phyloP scores from a whole-genome alignment of 768 basidiomycete species.

The Ramaria sp. region DNA sequence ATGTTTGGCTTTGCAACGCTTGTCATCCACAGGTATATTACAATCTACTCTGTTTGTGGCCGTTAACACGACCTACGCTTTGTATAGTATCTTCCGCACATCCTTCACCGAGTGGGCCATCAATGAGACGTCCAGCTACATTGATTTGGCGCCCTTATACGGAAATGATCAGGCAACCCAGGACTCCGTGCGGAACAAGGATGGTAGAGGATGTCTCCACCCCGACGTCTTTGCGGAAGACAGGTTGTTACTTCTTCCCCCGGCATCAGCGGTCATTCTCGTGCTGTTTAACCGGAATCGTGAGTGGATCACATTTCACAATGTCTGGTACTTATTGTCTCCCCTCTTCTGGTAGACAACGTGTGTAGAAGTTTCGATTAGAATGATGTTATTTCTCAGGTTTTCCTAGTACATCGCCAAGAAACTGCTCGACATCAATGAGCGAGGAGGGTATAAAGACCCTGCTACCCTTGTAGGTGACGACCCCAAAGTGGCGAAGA shows the following conservation, averaged over 20 bases:
- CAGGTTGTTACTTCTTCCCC: conserved; percentile 68
- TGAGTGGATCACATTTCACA: conserved; percentile 9
- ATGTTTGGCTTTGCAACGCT: conserved; percentile 80
- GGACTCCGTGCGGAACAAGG: conserved; percentile 39
- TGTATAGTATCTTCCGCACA: conserved; percentile 69
- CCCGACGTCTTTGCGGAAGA: conserved; percentile 77
- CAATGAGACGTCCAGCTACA: conserved; percentile 81
- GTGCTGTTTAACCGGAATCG: conserved; percentile 84
- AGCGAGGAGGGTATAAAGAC: conserved; percentile 51
- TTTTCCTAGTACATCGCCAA: conserved; percentile 61
- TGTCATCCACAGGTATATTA: conserved; percentile 59
- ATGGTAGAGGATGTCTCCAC: conserved; percentile 56
- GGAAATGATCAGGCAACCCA: conserved; percentile 58
- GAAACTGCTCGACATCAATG: conserved; percentile 73
- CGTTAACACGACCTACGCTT: not conserved
- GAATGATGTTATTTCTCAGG: not conserved
- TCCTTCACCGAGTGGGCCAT: conserved; percentile 52
- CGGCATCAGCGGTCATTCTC: conserved; percentile 60
- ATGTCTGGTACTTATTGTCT: not conserved
- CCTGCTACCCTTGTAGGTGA: conserved; percentile 33
- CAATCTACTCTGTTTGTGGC: not conserved
- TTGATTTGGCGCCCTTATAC: conserved; percentile 77
- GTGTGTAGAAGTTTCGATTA: not conserved
- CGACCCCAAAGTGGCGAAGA: conserved; percentile 14
- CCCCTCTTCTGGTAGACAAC: not conserved